Evolutionary conservation across 768 basidiomycete genomes (phyloP), one percentile per base, ranked within the genome.

Genomic region (Gloeopeniophorella convolvens): DNA sequence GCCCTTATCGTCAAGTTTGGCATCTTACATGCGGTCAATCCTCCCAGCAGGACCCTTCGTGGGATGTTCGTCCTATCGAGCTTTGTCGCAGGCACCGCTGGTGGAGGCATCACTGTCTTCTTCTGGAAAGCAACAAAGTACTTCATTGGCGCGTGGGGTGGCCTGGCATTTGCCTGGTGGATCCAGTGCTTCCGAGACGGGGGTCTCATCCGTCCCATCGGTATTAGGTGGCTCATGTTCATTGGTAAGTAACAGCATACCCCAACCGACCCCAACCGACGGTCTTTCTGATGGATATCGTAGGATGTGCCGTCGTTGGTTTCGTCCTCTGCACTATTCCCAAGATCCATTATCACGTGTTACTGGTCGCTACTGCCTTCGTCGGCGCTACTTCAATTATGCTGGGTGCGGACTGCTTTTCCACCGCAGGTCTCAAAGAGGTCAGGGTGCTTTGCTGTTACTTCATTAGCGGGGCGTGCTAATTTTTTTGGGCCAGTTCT

Each of bases 351-450:
- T 89, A 89, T 69, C 86, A 91, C 65, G 73, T 92, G 62, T 70
- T 96, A 47, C 81, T 97, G 59, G 69, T 87, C 45, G 84, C 89
- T 51, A 95, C 93, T 33, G 86, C 92, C 37, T 77, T 89, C 59
- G 90, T 96, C 56, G 94, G 94, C 6, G 83, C 93, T 21, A 85
- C 85, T 16, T 85, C 91, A 1, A 85, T 96, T 65, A 90, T 93
- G 49, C 73, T 97, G 12, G 95, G 95, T 16, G 81, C 96, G 32
- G 94, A 97, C 67, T 96, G 94, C 65, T 96, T 82, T 66, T 88
- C 91, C 2, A 86, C 89, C 15, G 89, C 87, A 5, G 89, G 88
- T 18, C 75, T 97, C 45, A 97, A 97, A 71, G 93, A 96, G 80
- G 91, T 87, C 58, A 59, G 68, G 68, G 20, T 20, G 1, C 3